Evolutionary conservation across 2,329 filamentous ascomycete genomes (phyloP).

Genomic region (Capronia americana): DNA sequence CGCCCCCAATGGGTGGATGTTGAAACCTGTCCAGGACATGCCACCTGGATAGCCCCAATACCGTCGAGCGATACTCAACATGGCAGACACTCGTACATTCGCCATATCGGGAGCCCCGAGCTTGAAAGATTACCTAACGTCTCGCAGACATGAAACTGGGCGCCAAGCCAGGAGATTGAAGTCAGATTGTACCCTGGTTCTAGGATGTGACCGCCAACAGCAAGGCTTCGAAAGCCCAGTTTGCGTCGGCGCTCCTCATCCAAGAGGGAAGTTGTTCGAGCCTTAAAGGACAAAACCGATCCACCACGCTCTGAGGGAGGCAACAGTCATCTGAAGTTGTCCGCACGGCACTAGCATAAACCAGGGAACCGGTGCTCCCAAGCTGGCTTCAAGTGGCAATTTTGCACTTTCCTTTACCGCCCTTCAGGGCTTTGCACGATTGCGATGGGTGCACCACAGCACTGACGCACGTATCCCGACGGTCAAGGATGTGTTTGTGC

Average conservation of each 20-base stretch:
- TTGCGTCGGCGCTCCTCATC: background rate
- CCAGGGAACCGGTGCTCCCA: too few relatives aligned
- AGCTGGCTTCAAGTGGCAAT: background rate
- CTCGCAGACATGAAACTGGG: background rate
- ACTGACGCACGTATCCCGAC: background rate
- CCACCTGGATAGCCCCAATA: background rate
- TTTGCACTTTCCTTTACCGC: background rate
- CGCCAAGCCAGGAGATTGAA: background rate
- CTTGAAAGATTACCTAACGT: background rate
- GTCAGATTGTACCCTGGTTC: background rate
- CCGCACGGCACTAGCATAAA: background rate
- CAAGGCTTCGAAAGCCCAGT: background rate
- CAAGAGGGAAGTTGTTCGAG: background rate
- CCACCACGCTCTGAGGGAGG: background rate
- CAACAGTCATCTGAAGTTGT: background rate
- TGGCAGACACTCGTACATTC: background rate
- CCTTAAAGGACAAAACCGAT: background rate
- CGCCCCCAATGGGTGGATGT: background rate
- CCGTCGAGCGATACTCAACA: slow-evolving; percentile 1
- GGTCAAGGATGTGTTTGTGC: background rate
- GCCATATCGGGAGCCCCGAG: background rate
- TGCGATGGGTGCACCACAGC: background rate
- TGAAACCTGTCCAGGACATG: background rate
- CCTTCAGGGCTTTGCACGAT: background rate
- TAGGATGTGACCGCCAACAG: background rate